These are phyloP conservation scores for Seiridium cupressi DNA, from an alignment of 2,329 filamentous ascomycete genomes.

Conservation along the genomic window DNA sequence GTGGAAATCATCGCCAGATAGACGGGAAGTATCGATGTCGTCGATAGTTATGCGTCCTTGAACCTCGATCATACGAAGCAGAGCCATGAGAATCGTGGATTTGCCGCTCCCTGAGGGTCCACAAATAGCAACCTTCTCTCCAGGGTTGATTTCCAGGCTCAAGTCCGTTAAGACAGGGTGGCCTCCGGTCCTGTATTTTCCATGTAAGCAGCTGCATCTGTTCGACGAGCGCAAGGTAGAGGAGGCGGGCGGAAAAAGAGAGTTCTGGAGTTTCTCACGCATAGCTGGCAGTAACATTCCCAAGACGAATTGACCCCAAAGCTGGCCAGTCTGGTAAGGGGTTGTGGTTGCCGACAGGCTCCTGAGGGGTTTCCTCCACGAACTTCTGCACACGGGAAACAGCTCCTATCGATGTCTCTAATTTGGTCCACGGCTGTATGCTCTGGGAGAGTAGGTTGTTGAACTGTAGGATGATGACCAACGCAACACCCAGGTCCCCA, in stretches of 20 bases:
- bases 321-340: background rate
- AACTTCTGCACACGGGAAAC: slow-evolving; percentile 7
- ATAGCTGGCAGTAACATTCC: slow-evolving; percentile 12
- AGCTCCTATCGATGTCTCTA: slow-evolving; percentile 23
- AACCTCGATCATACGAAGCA: background rate
- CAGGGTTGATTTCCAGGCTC: background rate
- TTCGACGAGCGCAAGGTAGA: background rate
- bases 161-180: slow-evolving; percentile 6
- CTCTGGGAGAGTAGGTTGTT: slow-evolving; percentile 13
- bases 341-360: background rate
- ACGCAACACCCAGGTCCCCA: slow-evolving; percentile 14
- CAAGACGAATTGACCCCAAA: slow-evolving; percentile 7
- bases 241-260: background rate
- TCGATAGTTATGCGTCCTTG: slow-evolving; percentile 8
- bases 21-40: slow-evolving; percentile 7
- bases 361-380: background rate
- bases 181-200: background rate
- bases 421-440: slow-evolving; percentile 20
- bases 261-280: slow-evolving; percentile 4
- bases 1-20: slow-evolving; percentile 5
- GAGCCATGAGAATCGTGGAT: background rate
- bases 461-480: slow-evolving; percentile 18
- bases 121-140: background rate
- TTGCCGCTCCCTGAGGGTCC: slow-evolving; percentile 1
- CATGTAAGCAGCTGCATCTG: background rate